Evolutionary conservation across 2,329 filamentous ascomycete species (phyloP), one percentile per base, ranked within the genome.

Genomic region (Aspergillus sp.): DNA sequence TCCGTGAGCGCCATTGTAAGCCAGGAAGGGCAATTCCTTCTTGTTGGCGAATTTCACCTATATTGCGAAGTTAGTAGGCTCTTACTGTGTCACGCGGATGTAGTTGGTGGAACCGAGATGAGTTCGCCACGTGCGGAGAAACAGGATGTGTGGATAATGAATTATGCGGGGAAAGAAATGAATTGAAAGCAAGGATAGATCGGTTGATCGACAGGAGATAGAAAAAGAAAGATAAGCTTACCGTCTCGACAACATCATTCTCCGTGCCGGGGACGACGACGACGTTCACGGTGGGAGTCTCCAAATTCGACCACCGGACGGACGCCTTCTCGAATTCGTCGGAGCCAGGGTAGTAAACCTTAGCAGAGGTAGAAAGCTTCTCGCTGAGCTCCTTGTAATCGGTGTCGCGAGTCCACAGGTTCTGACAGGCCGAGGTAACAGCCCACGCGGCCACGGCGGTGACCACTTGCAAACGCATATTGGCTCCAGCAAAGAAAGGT

Each of bases 1-100:
- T 3, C 83, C 84, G 58, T 87, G 84, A 2, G 74, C 78, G 14
- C 82, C 81, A 65, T 82, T 84, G 67, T 76, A 80, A 0, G 82
- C 79, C 2, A 87, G 77, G 61, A 86, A 84, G 0, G 83, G 81
- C 2, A 84, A 58, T 1, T 74, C 65, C 50, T 77, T 70, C 42
- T 74, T 65, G 63, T 81, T 82, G 47, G 84, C 83, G 59, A 75
- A 85, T 69, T 76, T 75, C 47, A 83, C 75, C 80, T 82, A 53
- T 2, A 20, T 7, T 3, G 31, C 6, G 10, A 16, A 11, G 12
- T 56, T 42, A 56, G 46, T 10, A 3, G n/a, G 6, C 2, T 12
- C 11, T 7, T 16, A 3, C 18, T 50, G 18, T 12, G 12, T 22
- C 18, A 47, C 45, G 7, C 45, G n/a, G 45, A 12, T 47, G 7